Evolutionary conservation across 2,329 filamentous ascomycete species (phyloP).

Genomic region (Neocucurbitaria cava): DNA sequence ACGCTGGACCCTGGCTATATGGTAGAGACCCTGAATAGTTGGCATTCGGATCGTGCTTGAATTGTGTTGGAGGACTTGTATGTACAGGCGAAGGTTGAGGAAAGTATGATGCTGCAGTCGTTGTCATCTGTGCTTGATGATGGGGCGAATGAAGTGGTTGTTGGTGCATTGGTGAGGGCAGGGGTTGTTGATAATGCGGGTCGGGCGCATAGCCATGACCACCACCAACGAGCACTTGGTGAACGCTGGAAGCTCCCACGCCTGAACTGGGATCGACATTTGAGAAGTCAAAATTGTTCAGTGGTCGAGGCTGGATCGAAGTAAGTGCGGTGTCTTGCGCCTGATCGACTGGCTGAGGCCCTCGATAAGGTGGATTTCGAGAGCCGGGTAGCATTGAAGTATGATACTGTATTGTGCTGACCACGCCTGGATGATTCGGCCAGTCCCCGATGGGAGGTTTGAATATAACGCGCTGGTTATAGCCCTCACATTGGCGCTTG

Average conservation of each 20-base stretch:
- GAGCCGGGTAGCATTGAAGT: conserved; percentile 48
- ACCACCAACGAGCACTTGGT: conserved; percentile 22
- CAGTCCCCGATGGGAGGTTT: conserved; percentile 71
- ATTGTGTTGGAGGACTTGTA: conserved; percentile 29
- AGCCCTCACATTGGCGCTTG: conserved; percentile 82
- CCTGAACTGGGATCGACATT: conserved; percentile 22
- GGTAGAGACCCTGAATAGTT: conserved; percentile 27
- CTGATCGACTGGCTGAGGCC: conserved; percentile 19
- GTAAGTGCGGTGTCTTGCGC: conserved; percentile 28
- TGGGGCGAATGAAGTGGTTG: conserved; percentile 35
- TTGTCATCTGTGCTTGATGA: conserved; percentile 37
- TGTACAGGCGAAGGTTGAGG: conserved; percentile 40
- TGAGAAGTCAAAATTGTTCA: conserved; percentile 37
- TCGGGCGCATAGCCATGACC: conserved; percentile 31
- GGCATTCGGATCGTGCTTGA: conserved; percentile 23
- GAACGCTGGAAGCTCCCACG: conserved; percentile 13
- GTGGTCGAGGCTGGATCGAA: conserved; percentile 38
- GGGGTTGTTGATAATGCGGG: conserved; percentile 36
- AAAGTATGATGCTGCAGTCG: conserved; percentile 41
- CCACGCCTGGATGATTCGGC: conserved; percentile 46
- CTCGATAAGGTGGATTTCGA: conserved; percentile 28
- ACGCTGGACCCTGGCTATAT: conserved; percentile 31
- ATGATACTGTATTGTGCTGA: conserved; percentile 48
- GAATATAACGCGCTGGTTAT: conserved; percentile 81
- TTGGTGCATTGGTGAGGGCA: conserved; percentile 42